Evolutionary conservation across 2,329 filamentous ascomycete genomes (phyloP), one percentile per base, ranked within the genome.

Genomic region (Trichoderma hamatum): DNA sequence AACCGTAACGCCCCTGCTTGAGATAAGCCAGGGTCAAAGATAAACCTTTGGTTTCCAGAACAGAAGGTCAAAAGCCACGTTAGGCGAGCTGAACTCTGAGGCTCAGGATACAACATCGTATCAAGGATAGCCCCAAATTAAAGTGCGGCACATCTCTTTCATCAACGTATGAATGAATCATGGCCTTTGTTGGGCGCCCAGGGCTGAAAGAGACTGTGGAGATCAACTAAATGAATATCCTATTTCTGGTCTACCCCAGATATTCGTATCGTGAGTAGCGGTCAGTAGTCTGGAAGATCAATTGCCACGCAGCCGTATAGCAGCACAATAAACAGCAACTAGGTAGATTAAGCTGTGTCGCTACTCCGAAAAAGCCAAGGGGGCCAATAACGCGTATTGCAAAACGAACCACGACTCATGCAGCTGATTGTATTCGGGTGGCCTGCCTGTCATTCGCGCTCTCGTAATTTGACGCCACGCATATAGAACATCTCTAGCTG

Each of bases 401-500:
- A 43, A n/a, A 10, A n/a, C 39, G 39, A 43, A n/a, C 5, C 26
- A 19, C 51, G 51, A 54, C 51, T 28, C 51, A 54, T 54, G 51
- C n/a, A 30, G 24, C 26, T 28, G 6, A 5, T 54, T 13, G 30
- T 54, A 28, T n/a, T 30, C 6, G 16, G 9, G 62, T 24, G 62
- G n/a, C 34, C 28, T 16, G 34, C 49, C 28, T 56, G 62, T 65
- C 62, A 32, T 21, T 55, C 26, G 19, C 11, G 54, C 11, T 32
- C 21, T 56, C n/a, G 21, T 34, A 21, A 56, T 56, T 36, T 24
- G 54, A 24, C 39, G 39, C 39, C 39, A 43, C 39, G 16, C 26
- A 46, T 10, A 11, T 65, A 30, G 62, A 56, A 56, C 9, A 32
- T 26, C n/a, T 65, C 62, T 65, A 43, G 62, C 52, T 13, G 21